Conservation (phyloP, 495 filamentous ascomycete species). For the Penicillium herquei region DNA sequence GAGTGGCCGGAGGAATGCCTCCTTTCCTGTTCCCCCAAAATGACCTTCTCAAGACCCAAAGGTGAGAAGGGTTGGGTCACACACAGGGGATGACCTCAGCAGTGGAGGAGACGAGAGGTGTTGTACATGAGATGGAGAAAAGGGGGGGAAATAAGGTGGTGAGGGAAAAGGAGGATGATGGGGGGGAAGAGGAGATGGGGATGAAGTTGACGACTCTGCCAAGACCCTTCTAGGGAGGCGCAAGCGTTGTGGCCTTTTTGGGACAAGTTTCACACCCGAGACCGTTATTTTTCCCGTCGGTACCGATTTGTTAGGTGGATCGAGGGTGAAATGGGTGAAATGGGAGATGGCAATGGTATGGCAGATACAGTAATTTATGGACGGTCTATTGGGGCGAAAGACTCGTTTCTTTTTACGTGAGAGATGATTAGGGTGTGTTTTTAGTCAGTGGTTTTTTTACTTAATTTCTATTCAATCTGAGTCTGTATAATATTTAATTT, state of each 20-base stretch:
- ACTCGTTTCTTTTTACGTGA: too few relatives aligned
- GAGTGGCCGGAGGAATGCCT: constrained; percentile 52
- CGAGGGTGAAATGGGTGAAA: neutral
- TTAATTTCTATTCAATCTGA: neutral
- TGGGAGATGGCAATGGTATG: neutral
- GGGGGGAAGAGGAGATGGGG: constrained; percentile 32
- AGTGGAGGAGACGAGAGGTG: constrained; percentile 24
- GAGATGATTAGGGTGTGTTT: neutral
- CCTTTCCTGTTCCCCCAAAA: constrained; percentile 38
- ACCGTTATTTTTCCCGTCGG: constrained; percentile 20
- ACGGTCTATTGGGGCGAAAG: neutral
- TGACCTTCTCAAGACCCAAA: constrained; percentile 33
- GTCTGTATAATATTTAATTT: too few relatives aligned
- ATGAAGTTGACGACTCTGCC: constrained; percentile 35
- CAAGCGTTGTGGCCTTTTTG: constrained; percentile 29
- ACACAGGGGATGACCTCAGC: constrained; percentile 34
- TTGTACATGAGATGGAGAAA: constrained; percentile 18
- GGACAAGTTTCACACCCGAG: constrained; percentile 17
- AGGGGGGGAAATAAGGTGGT: constrained; percentile 2
- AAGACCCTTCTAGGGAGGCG: constrained; percentile 47
- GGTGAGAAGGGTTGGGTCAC: constrained; percentile 22
- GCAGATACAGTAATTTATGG: neutral
- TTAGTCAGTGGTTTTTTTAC: constrained; percentile 5
- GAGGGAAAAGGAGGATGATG: constrained; percentile 18
- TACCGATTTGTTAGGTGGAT: neutral